Conservation (phyloP, 2,329 filamentous ascomycete species). For the Hypoxylon sp. region DNA sequence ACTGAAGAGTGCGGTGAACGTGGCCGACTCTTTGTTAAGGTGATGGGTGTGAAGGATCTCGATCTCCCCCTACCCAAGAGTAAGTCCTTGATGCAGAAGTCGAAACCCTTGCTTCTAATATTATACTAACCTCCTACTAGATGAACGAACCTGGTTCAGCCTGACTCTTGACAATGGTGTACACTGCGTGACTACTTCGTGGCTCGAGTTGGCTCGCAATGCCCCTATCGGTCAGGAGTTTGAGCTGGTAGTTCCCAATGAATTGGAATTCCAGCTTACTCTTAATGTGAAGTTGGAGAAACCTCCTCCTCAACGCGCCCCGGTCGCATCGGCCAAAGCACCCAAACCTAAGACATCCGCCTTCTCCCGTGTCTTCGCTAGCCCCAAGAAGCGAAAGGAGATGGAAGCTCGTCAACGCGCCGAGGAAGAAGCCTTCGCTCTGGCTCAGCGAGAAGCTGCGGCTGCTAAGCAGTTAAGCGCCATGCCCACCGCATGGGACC, state of each 20-base stretch:
- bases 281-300: constrained; percentile 95
- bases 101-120: background rate
- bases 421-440: constrained; percentile 81
- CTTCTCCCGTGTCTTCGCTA: constrained; percentile 93
- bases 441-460: constrained; percentile 75
- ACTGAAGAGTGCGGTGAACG: constrained; percentile 87
- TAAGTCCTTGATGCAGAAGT: constrained; percentile 63
- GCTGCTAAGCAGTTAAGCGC: constrained; percentile 73
- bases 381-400: constrained; percentile 97
- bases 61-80: constrained; percentile 92
- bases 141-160: constrained; percentile 93
- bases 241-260: constrained; percentile 95
- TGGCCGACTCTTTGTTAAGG: constrained; percentile 95
- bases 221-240: constrained; percentile 98
- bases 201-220: constrained; percentile 91
- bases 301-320: constrained; percentile 72
- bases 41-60: constrained; percentile 97
- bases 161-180: constrained; percentile 98
- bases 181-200: constrained; percentile 96
- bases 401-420: constrained; percentile 87
- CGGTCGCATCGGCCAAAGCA: constrained; percentile 73
- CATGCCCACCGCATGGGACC: constrained; percentile 84
- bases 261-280: constrained; percentile 98
- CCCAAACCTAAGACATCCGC: constrained; percentile 83
- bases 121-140: constrained; percentile 61